A percentile compares a stretch with the other conserved stretches of the same genome.
Conservation (phyloP, 1,284 basidiomycete genomes). For the Mycena sp. region DNA sequence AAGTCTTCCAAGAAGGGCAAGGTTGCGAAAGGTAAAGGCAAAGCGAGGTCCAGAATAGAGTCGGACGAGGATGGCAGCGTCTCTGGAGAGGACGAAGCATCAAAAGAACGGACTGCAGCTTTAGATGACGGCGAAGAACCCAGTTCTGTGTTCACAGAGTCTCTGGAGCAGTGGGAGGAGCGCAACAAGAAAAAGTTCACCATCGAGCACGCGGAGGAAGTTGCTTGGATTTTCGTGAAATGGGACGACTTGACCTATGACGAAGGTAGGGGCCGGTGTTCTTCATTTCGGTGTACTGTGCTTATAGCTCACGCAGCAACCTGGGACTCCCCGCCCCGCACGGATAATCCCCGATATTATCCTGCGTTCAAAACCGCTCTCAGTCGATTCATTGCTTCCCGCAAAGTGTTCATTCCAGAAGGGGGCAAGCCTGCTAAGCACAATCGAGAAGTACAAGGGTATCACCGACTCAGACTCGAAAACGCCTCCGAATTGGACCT, state of each 20-base stretch:
- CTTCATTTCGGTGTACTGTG: slow-evolving; percentile 7
- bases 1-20: slow-evolving; percentile 45
- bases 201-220: slow-evolving; percentile 63
- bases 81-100: slow-evolving; percentile 47
- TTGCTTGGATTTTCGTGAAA: slow-evolving; percentile 88
- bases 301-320: slow-evolving; percentile 64
- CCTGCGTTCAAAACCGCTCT: slow-evolving; percentile 77
- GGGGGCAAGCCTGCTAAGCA: slow-evolving; percentile 58
- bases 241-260: slow-evolving; percentile 93
- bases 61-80: slow-evolving; percentile 47
- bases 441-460: slow-evolving; percentile 59
- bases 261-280: slow-evolving; percentile 65
- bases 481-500: slow-evolving; percentile 67
- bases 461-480: slow-evolving; percentile 57
- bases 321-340: slow-evolving; percentile 89
- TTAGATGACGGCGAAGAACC: slow-evolving; percentile 71
- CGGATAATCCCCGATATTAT: slow-evolving; percentile 67
- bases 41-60: slow-evolving; percentile 39
- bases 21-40: slow-evolving; percentile 21
- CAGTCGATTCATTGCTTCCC: slow-evolving; percentile 70
- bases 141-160: slow-evolving; percentile 58
- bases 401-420: slow-evolving; percentile 69
- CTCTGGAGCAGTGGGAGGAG: slow-evolving; percentile 69
- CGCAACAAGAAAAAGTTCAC: slow-evolving; percentile 57
- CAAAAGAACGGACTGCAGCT: slow-evolving; percentile 53